Percentiles rank a stretch among this genome's conserved stretches.
These are phyloP conservation scores for Boletus insuetus DNA, from an alignment of 768 basidiomycete species.

Conservation along the genomic window DNA sequence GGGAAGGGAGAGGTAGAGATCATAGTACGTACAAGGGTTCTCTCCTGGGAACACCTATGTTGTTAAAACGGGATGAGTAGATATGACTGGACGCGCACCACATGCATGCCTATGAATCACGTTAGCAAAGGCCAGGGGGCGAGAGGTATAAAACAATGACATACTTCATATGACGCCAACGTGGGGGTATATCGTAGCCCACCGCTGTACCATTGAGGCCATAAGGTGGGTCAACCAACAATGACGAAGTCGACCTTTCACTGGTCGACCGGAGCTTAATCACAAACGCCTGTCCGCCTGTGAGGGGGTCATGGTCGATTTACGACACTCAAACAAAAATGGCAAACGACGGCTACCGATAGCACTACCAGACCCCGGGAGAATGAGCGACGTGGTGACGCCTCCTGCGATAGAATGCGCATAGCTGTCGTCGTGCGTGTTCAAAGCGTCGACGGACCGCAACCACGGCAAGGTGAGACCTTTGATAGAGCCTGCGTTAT, in stretches of 20 bases:
- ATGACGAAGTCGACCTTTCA: conserved; percentile 64
- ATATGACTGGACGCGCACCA: conserved; percentile 32
- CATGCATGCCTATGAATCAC: conserved; percentile 55
- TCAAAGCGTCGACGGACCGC: conserved; percentile 67
- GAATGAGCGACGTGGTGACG: conserved; percentile 70
- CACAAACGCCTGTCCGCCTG: conserved; percentile 75
- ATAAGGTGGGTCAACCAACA: conserved; percentile 74
- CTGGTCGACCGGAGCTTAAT: conserved; percentile 72
- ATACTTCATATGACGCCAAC: conserved; percentile 79
- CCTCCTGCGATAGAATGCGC: conserved; percentile 61
- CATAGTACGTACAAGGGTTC: conserved; percentile 44
- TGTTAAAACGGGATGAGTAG: background rate
- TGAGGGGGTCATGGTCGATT: background rate
- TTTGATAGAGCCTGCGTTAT: conserved; percentile 55
- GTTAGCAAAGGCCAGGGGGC: background rate
- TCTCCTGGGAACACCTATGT: conserved; percentile 39
- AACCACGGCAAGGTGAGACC: conserved; percentile 52
- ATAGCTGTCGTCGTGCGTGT: conserved; percentile 69
- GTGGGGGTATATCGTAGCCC: conserved; percentile 34
- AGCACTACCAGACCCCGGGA: conserved; percentile 65
- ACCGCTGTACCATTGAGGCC: conserved; percentile 40
- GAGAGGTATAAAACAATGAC: conserved; percentile 8
- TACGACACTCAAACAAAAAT: background rate
- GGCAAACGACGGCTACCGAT: conserved; percentile 43
- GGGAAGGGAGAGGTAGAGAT: background rate